Conservation (phyloP, 257 asterid species). For the Solanum microdontum region DNA sequence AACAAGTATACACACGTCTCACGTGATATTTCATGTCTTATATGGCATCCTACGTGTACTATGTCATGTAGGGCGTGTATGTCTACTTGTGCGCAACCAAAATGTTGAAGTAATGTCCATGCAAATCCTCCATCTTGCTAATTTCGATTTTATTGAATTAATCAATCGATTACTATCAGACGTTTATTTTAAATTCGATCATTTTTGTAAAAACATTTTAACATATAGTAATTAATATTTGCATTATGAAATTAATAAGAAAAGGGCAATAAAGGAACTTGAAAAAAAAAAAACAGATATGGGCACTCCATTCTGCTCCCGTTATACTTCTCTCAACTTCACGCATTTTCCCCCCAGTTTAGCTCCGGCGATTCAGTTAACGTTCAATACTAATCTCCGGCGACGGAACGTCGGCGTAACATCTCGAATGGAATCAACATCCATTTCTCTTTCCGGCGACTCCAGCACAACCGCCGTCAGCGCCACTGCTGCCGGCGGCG, state of each 20-base stretch:
- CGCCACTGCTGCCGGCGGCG: neutral
- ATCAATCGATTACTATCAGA: neutral
- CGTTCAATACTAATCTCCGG: neutral
- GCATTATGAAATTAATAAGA: neutral
- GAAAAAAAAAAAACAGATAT: neutral
- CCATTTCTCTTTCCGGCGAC: neutral
- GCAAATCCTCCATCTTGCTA: neutral
- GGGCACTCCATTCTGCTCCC: neutral
- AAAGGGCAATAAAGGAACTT: neutral
- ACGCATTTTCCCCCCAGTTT: neutral
- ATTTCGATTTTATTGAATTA: neutral
- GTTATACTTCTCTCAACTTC: neutral
- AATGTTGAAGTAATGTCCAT: neutral
- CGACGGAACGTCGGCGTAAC: accelerated
- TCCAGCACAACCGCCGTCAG: neutral
- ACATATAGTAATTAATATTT: neutral
- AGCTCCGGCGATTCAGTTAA: neutral
- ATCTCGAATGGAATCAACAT: neutral
- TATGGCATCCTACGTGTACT: too few species aligned
- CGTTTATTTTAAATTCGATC: neutral
- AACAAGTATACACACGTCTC: accelerated
- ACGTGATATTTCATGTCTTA: accelerated
- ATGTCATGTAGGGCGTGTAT: accelerated
- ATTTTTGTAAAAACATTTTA: neutral
- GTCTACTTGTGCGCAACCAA: too few species aligned